Percentiles rank a stretch among this genome's conserved stretches.
phyloP scores from a whole-genome alignment of 352 stramenopile species.

The Stephanocyclus meneghinianus region DNA sequence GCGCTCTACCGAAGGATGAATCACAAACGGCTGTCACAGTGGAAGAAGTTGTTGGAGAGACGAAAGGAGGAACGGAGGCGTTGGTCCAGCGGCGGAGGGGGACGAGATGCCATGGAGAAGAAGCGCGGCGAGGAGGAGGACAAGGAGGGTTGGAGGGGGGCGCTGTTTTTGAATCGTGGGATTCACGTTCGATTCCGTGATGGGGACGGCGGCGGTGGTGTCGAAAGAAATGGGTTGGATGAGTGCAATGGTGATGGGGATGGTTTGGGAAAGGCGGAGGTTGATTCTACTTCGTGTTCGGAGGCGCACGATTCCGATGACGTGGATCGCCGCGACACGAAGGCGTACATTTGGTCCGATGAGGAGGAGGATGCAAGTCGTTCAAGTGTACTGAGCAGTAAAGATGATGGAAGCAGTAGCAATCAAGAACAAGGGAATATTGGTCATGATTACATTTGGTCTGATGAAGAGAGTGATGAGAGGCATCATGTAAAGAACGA shows the following conservation, averaged over 20 bases:
- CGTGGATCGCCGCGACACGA: neutral
- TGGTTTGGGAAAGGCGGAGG: neutral
- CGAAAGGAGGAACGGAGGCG: slow-evolving; percentile 36
- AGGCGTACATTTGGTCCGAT: slow-evolving; percentile 44
- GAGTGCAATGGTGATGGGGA: neutral
- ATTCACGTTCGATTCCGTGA: slow-evolving; percentile 69
- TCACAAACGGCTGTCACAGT: slow-evolving; percentile 36
- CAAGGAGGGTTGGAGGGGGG: slow-evolving; percentile 15
- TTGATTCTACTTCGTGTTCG: slow-evolving; percentile 5
- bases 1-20: slow-evolving; percentile 25
- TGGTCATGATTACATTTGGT: slow-evolving; percentile 29
- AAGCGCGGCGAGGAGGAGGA: neutral
- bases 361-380: slow-evolving; percentile 24
- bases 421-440: slow-evolving; percentile 22
- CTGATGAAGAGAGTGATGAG: slow-evolving; percentile 16
- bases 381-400: neutral
- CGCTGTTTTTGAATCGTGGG: slow-evolving; percentile 63
- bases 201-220: neutral
- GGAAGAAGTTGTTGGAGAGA: slow-evolving; percentile 37
- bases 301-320: slow-evolving; percentile 21
- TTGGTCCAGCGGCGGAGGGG: slow-evolving; percentile 18
- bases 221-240: neutral
- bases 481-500: slow-evolving; percentile 4
- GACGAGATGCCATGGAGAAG: too few relatives aligned
- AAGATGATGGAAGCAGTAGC: slow-evolving; percentile 18